Base-by-base conservation (phyloP, 2,329 filamentous ascomycete genomes). In the Diaporthe sp. region DNA sequence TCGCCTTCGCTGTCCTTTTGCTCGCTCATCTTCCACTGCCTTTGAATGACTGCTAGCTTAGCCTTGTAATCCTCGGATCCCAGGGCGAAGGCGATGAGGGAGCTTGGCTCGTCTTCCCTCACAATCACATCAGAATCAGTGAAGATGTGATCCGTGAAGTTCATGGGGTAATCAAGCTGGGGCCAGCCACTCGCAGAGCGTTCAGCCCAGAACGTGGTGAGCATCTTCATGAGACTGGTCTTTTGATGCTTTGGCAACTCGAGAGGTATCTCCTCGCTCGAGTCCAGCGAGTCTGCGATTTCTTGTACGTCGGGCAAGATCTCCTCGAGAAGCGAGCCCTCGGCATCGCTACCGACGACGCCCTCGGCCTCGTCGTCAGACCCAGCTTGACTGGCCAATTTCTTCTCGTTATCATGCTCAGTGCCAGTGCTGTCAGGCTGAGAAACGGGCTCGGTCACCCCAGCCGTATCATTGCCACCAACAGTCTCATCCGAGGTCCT, bases 131-230 rank as follows among this genome's bases (percentile, higher is more conserved):
- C 95, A 12, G 95, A 98, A 84, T 99, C 96, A 72, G 95, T 94
- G 85, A 98, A 98, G 65, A 99, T 96, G 83, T 99, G 97, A 82
- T 99, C 97, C 22, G 93, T 94, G 61, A 93, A 88, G 78, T 91
- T 94, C 77, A 98, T 90, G 4, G 97, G 97, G 80, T 99, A 99
- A 73, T 99, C 97, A 28, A 99, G 89, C 31, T 94, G 91, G 8
- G 94, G 90, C 97, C 97, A 99, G 51, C 96, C 96, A 83, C 95
- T 98, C 34, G 97, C 95, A 65, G 97, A 98, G 72, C 97, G 92
- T 84, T 99, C 97, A 3, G 97, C 97, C 97, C 97, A 99, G 84
- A 99, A 99, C 80, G 96, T 98, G 22, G 95, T 97, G 61, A 99
- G 89, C 87, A 98, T 95, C 82, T 97, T 98, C 91, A 99, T 94